phyloP scores from a whole-genome alignment of 768 basidiomycete species.

The Galerina marginata region DNA sequence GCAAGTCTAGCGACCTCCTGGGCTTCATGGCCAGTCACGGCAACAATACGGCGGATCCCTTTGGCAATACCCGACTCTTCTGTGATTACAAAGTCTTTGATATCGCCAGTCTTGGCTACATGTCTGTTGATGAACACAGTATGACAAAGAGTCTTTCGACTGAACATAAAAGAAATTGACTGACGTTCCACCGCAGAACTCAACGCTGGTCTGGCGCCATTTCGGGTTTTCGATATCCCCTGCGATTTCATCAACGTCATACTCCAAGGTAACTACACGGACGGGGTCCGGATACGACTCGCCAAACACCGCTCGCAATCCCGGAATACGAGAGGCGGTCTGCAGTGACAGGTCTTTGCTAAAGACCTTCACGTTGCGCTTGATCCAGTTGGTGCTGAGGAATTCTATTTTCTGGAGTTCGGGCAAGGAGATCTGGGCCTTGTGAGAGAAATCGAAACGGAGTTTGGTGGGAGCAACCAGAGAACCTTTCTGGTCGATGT shows the following conservation, averaged over 20 bases:
- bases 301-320: slow-evolving; percentile 94
- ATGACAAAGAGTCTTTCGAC: background rate
- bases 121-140: slow-evolving; percentile 55
- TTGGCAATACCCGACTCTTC: slow-evolving; percentile 99
- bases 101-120: slow-evolving; percentile 95
- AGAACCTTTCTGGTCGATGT: slow-evolving; percentile 98
- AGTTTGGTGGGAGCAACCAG: slow-evolving; percentile 95
- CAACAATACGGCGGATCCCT: slow-evolving; percentile 93
- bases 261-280: slow-evolving; percentile 91
- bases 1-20: slow-evolving; percentile 77
- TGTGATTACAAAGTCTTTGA: slow-evolving; percentile 93
- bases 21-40: slow-evolving; percentile 94
- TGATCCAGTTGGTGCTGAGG: slow-evolving; percentile 89
- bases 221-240: slow-evolving; percentile 86
- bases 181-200: slow-evolving; percentile 98
- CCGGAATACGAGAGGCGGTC: slow-evolving; percentile 86
- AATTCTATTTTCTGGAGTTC: slow-evolving; percentile 86
- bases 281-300: slow-evolving; percentile 99
- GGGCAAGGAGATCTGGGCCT: slow-evolving; percentile 75
- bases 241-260: slow-evolving; percentile 83
- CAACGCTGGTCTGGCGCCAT: slow-evolving; percentile 91
- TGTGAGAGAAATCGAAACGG: slow-evolving; percentile 99
- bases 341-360: slow-evolving; percentile 84
- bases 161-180: slow-evolving; percentile 36
- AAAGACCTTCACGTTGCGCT: slow-evolving; percentile 85